Base-by-base conservation (phyloP, 2,329 filamentous ascomycete species). In the Periconia digitata region DNA sequence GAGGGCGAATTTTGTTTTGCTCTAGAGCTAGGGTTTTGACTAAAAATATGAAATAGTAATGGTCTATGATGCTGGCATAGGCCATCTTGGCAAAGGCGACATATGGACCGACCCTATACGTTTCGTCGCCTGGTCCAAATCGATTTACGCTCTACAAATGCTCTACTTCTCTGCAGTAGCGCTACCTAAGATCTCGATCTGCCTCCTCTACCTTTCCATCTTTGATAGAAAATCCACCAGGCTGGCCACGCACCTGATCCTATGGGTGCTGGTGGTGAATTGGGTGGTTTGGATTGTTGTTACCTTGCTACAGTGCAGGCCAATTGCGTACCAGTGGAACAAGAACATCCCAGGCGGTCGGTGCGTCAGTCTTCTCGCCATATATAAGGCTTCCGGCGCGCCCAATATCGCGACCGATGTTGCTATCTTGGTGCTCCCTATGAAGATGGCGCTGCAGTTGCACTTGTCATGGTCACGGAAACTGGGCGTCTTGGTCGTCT, bases 161-260 rank as follows among this genome's bases (percentile, higher is more conserved):
- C 17, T 53, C 43, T 47, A 52, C 32, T 34, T 46, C 6, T 32
- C 36, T 37, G 17, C 50, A 16, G 42, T 35, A 18, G 47, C 43
- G 15, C 34, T 53, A 8, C 47, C 47, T 6, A 53, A 53, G 43
- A 36, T 53, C 6, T 50, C 50, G 3, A 44, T 53, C 21, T 38
- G 46, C 4, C 36, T 42, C 3, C 35, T 53, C 8, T 51, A 46
- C 24, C 43, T 53, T 20, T 48, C 43, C 10, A 42, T 53, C 21
- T 53, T 53, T 35, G 18, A 15, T 22, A 16, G 44, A 16, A 5
- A 22, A 15, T 6, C 13, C 5, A 38, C 13, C 15, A 10, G 43
- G 4, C 6, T 46, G 8, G 32, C 43, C 20, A 47, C 22, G 13
- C 29, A 47, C 17, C 17, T 46, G 6, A 16, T 51, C 16, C 46